phyloP scores from a whole-genome alignment of 768 basidiomycete species.

The Lentinula detonsa region DNA sequence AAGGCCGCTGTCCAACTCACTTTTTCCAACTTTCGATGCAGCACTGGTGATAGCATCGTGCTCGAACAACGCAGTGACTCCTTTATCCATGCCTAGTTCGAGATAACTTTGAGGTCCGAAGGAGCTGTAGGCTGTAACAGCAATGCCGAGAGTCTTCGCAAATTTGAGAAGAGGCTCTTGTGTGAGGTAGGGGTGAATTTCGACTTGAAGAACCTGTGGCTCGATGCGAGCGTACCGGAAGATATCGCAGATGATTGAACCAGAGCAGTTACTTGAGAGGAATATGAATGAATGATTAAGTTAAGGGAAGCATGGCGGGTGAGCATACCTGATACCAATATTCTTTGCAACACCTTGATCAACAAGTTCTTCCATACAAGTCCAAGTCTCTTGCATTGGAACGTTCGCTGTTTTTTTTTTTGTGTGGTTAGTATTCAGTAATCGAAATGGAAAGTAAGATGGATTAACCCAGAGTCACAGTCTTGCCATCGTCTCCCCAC shows the following conservation, averaged over 20 bases:
- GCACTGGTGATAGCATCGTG: conserved; percentile 39
- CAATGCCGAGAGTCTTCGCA: conserved; percentile 51
- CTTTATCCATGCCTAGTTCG: conserved; percentile 60
- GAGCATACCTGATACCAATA: conserved; percentile 63
- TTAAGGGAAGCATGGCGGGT: conserved; percentile 3
- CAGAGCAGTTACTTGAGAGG: conserved; percentile 60
- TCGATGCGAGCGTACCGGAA: conserved; percentile 70
- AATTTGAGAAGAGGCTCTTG: conserved; percentile 52
- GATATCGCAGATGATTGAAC: conserved; percentile 67
- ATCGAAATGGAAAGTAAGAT: neutral
- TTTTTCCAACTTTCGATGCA: conserved; percentile 46
- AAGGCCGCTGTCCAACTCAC: conserved; percentile 26
- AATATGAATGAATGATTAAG: conserved; percentile 1
- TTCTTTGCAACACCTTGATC: conserved; percentile 67
- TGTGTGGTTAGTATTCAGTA: neutral
- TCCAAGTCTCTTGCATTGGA: conserved; percentile 80
- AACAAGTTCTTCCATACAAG: conserved; percentile 73
- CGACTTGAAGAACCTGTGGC: conserved; percentile 67
- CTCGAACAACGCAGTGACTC: conserved; percentile 43
- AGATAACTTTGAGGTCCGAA: conserved; percentile 44
- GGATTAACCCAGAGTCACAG: conserved; percentile 52
- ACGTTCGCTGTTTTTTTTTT: conserved; percentile 39
- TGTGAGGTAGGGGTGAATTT: conserved; percentile 66
- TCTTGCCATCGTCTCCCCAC: conserved; percentile 64
- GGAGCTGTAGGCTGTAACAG: conserved; percentile 61